Evolutionary conservation across 345 rosid genomes (phyloP), one percentile per base, ranked within the genome.

Genomic region (Syzygium jambos): DNA sequence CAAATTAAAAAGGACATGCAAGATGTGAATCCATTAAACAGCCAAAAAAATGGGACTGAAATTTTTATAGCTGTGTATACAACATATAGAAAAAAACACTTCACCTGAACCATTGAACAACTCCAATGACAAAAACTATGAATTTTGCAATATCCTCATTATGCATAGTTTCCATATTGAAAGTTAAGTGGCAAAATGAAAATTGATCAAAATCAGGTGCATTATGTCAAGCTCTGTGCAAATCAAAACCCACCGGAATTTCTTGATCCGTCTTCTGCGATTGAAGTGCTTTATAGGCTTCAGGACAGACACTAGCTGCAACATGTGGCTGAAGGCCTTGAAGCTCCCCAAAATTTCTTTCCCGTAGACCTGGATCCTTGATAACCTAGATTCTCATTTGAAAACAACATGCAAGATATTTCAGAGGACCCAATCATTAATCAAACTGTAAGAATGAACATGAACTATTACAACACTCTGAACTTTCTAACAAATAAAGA

Each of bases 301-400:
- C 86, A 7, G 97, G 92, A 52, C 87, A 85, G 65, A 90, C 29
- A 86, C 90, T 88, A 2, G 94, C 90, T 86, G 95, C 97, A 88
- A 94, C 96, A 86, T 86, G 92, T 59, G 90, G 86, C 49, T 91
- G 89, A 87, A 92, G 38, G 38, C 98, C 99, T 91, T 97, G 96
- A 92, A 95, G 95, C 88, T 92, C 96, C 43, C 98, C 98, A 84
- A 93, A 89, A 91, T 96, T 92, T 78, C 96, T 94, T 85, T 97
- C 98, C 78, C 98, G 85, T 23, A 97, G 85, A 61, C 88, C 93
- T 65, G 88, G 90, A 89, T 95, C 97, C 85, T 94, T 87, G 61
- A 92, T 87, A 68, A 97, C 98, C 99, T 96, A 87, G 86, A 86
- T 85, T 85, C 17, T 30, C 83, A 89, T 25, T 30, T 27, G 55